Conservation (phyloP, 495 filamentous ascomycete genomes). For the Hypoxylon cercidicola region DNA sequence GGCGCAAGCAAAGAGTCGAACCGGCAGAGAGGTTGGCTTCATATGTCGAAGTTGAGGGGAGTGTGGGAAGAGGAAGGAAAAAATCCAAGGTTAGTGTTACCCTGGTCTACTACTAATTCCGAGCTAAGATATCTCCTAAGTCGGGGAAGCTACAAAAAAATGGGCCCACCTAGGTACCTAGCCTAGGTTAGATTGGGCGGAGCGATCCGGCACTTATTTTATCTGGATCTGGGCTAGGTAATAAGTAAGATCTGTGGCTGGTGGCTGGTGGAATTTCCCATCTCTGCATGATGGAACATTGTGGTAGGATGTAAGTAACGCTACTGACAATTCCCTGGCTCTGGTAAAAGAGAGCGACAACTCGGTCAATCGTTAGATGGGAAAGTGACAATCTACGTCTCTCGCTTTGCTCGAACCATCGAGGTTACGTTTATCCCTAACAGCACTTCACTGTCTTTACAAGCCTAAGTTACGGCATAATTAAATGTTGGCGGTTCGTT, state of each 20-base stretch:
- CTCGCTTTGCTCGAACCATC: too few relatives aligned
- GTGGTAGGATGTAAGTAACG: too few relatives aligned
- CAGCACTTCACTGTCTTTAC: too few relatives aligned
- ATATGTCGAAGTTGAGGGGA: conserved; percentile 10
- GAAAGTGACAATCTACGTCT: too few relatives aligned
- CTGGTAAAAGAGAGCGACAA: neutral
- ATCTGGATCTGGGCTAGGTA: neutral
- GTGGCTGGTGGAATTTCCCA: too few relatives aligned
- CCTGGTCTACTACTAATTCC: neutral
- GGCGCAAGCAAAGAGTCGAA: neutral
- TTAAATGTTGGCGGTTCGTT: too few relatives aligned
- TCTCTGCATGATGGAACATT: too few relatives aligned
- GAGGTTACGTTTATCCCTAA: too few relatives aligned
- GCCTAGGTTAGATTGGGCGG: conserved; percentile 17
- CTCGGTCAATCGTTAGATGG: neutral
- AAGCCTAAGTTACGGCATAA: neutral
- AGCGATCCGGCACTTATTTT: conserved; percentile 24
- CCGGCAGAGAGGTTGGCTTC: conserved; percentile 4
- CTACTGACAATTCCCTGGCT: too few relatives aligned
- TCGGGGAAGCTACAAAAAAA: conserved; percentile 27
- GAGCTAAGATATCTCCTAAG: conserved; percentile 24
- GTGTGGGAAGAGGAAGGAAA: conserved; percentile 6
- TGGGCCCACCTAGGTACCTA: conserved; percentile 14
- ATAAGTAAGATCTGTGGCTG: conserved; percentile 2
- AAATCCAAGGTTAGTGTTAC: conserved; percentile 8